Base-by-base conservation (phyloP, 1,284 basidiomycete species). In the Sporisorium sorghi region DNA sequence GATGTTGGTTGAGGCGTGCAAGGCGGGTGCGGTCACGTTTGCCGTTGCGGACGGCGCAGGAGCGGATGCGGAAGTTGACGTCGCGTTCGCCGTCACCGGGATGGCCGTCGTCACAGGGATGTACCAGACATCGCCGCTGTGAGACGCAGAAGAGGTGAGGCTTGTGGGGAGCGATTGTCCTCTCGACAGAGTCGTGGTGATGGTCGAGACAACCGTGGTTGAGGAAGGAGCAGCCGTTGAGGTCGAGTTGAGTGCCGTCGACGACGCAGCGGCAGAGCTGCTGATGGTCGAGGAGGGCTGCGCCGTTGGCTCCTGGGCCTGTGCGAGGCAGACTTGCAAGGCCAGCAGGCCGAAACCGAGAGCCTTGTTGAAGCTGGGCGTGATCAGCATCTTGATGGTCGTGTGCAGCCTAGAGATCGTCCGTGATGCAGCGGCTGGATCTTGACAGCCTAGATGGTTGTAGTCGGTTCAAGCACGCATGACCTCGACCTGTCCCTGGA, bases 91-190 rank as follows among this genome's bases (percentile, higher is more conserved):
- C 3, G 66, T 30, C 0, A 62, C 51, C 1, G 72, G 66, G 7
- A 71, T 39, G 24, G 54, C 57, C 3, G 67, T 75, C 10, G 46
- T 58, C 9, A 74, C 58, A 14, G 73, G 73, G 21, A 75, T 55
- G 51, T 47, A 75, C 30, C 46, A 75, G 11, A 75, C 63, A 43
- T 56, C 60, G 32, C 73, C 63, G 42, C 53, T 70, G 8, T 43
- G 49, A 28, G 63, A 59, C 15, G 67, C 73, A 26, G 59, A 70
- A 17, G 62, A 37, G 11, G 53, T 64, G 30, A 75, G 60, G 39
- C 63, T 70, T 17, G 73, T 50, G 2, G 73, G 73, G 8, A 75
- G 60, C 23, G 63, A 52, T 30, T 71, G 67, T 8, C 73, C 73
- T 5, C 50, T 57, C 35, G 59, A 50, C 5, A 75, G 37, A 7